Evolutionary conservation across 179 eudicot species (phyloP).

Genomic region (Pouteria campechiana): DNA sequence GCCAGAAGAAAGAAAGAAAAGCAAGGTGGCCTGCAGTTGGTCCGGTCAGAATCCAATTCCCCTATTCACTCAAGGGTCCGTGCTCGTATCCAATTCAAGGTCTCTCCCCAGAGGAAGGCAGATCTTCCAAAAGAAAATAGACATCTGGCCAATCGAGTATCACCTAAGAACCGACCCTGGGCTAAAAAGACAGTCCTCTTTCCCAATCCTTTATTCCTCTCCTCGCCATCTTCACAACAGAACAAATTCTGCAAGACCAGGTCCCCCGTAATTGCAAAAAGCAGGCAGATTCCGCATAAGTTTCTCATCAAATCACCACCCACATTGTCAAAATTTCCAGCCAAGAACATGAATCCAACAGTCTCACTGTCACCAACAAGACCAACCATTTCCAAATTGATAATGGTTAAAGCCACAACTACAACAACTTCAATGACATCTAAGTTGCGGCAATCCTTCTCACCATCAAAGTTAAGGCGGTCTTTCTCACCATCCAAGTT

Average conservation of each 20-base stretch:
- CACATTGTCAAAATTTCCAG: slow-evolving; percentile 21
- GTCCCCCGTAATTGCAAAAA: slow-evolving; percentile 49
- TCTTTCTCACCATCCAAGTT: slow-evolving; percentile 72
- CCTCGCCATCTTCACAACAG: slow-evolving; percentile 49
- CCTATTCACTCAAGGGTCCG: slow-evolving; percentile 39
- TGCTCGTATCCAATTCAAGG: slow-evolving; percentile 70
- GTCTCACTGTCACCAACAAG: slow-evolving; percentile 25
- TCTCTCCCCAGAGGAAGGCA: slow-evolving; percentile 30
- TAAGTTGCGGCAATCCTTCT: too few relatives aligned
- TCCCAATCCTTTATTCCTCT: slow-evolving; percentile 73
- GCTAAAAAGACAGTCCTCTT: slow-evolving; percentile 81
- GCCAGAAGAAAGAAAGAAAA: slow-evolving; percentile 67
- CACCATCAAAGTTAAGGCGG: slow-evolving; percentile 42
- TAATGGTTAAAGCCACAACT: slow-evolving; percentile 5
- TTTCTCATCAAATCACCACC: slow-evolving; percentile 68
- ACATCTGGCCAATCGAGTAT: slow-evolving; percentile 58
- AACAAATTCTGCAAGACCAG: slow-evolving; percentile 49
- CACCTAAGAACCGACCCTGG: slow-evolving; percentile 87
- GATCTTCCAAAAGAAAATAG: slow-evolving; percentile 31
- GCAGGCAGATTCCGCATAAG: slow-evolving; percentile 52
- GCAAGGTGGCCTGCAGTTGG: slow-evolving; percentile 30
- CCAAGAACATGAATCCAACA: slow-evolving; percentile 47
- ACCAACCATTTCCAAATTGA: not conserved
- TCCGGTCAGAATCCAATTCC: slow-evolving; percentile 25
- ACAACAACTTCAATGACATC: slow-evolving; percentile 24